These are phyloP conservation scores for Lecanicillium sp. DNA, from an alignment of 2,329 filamentous ascomycete species.

Conservation along the genomic window DNA sequence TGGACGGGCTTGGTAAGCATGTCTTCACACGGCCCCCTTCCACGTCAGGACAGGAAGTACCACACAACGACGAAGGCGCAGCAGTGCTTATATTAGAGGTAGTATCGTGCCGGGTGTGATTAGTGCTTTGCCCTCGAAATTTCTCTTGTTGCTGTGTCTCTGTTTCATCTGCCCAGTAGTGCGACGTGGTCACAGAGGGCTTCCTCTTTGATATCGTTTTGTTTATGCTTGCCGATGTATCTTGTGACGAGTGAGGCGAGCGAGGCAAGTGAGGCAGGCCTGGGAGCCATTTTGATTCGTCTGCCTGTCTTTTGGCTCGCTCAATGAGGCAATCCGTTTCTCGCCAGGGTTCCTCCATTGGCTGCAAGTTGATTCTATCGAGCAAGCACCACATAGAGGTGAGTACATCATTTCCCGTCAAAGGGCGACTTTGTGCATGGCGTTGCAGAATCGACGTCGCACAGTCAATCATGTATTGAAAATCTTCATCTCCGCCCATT, in stretches of 20 bases:
- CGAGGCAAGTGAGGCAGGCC: neutral
- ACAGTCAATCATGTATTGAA: conserved; percentile 24
- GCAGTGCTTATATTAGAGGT: too few species aligned
- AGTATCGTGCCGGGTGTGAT: too few species aligned
- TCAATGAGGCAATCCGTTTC: conserved; percentile 17
- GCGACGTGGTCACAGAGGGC: neutral
- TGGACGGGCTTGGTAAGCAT: too few species aligned
- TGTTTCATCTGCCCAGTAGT: conserved; percentile 3
- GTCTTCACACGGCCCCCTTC: too few species aligned
- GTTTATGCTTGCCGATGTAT: neutral
- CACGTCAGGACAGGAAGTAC: too few species aligned
- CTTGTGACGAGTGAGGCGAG: neutral
- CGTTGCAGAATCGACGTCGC: conserved; percentile 19
- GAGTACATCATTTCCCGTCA: conserved; percentile 25
- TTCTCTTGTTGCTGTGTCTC: too few species aligned
- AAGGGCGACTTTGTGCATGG: conserved; percentile 8
- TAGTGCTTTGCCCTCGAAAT: too few species aligned
- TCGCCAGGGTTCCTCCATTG: neutral
- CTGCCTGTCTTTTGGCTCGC: conserved; percentile 19
- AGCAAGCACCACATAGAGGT: conserved; percentile 20
- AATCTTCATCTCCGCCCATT: conserved; percentile 24
- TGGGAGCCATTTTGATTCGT: conserved; percentile 13
- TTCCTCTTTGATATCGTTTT: neutral
- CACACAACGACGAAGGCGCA: too few species aligned
- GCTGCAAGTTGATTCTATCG: too few species aligned